Conservation (phyloP, 2,329 filamentous ascomycete species). For the Nemania sp. region DNA sequence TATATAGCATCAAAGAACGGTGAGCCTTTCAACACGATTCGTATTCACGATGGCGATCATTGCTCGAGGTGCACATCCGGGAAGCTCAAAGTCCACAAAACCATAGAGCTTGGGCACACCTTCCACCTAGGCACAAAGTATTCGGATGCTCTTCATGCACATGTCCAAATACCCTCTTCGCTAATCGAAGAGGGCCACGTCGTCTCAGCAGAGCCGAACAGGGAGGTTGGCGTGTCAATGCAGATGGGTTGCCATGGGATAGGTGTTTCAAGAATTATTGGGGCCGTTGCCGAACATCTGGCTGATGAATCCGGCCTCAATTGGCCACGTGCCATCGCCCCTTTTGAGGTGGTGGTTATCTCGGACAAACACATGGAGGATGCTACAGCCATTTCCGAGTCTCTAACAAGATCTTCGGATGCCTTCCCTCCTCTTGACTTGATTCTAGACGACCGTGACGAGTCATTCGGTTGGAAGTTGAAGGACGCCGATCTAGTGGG, state of each 20-base stretch:
- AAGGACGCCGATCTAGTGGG: slow-evolving; percentile 87
- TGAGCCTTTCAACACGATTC: slow-evolving; percentile 63
- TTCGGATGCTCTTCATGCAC: slow-evolving; percentile 71
- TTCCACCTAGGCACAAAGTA: slow-evolving; percentile 93
- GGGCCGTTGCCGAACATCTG: slow-evolving; percentile 77
- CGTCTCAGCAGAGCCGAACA: slow-evolving; percentile 24
- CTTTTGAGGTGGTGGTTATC: slow-evolving; percentile 76
- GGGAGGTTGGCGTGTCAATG: slow-evolving; percentile 55
- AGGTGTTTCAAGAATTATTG: slow-evolving; percentile 87
- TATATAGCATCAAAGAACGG: slow-evolving; percentile 32
- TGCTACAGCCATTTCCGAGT: slow-evolving; percentile 65
- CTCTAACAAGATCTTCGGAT: slow-evolving; percentile 42
- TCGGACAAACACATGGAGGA: slow-evolving; percentile 52
- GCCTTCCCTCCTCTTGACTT: slow-evolving; percentile 55
- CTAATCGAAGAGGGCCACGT: slow-evolving; percentile 22
- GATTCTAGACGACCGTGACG: slow-evolving; percentile 72
- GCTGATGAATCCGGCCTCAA: slow-evolving; percentile 75
- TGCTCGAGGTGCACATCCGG: slow-evolving; percentile 73
- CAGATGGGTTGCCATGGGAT: slow-evolving; percentile 98
- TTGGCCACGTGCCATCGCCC: slow-evolving; percentile 86
- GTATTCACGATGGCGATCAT: slow-evolving; percentile 66
- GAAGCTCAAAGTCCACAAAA: slow-evolving; percentile 65
- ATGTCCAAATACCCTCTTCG: slow-evolving; percentile 52
- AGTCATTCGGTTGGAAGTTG: slow-evolving; percentile 79
- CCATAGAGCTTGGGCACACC: slow-evolving; percentile 91